Evolutionary conservation across 2,329 filamentous ascomycete species (phyloP), one percentile per base, ranked within the genome.

Genomic region (Stachybotrys elegans): DNA sequence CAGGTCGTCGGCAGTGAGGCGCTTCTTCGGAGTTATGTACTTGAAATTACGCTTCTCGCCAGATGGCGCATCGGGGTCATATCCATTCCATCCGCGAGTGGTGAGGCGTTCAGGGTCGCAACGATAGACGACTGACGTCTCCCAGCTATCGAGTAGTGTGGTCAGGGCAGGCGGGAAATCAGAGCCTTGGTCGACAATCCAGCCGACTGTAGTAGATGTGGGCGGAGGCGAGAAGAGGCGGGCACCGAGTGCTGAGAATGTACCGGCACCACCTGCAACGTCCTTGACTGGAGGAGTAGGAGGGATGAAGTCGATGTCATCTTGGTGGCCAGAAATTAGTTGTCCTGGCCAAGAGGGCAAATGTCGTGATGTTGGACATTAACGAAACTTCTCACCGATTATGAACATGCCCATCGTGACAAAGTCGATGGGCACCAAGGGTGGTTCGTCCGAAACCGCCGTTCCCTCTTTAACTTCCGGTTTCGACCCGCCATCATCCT

Each of bases 41-140:
- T 81, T 84, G 72, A 98, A 98, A 7, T 84, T 83, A 65, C 77
- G 72, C 51, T 82, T 77, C 61, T 87, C 79, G 47, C 81, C 80
- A 42, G 80, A 75, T 23, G 79, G 76, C 14, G 31, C 31, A n/a
- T n/a, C n/a, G 12, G 34, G 6, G 29, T 84, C 81, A 60, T 97
- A 97, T 40, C 87, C 87, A 62, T 97, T 97, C 88, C 89, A 95
- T 37, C 86, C 91, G 37, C 89, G 81, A 0, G 93, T 98, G 3
- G 92, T 97, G 40, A 88, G 72, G 20, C 88, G 81, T 6, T 75
- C 63, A 2, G 73, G 70, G 43, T 86, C 82, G 40, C 79, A 68
- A 43, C 90, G 79, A 51, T 93, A 69, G 14, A 89, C 58, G 17
- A 80, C 86, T 6, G 79, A 79, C 2, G 91, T 95, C 14, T 81